A percentile compares a stretch with the other conserved stretches of the same genome.
Conservation (phyloP, 495 filamentous ascomycete genomes). For the Talaromyces wortmannii region DNA sequence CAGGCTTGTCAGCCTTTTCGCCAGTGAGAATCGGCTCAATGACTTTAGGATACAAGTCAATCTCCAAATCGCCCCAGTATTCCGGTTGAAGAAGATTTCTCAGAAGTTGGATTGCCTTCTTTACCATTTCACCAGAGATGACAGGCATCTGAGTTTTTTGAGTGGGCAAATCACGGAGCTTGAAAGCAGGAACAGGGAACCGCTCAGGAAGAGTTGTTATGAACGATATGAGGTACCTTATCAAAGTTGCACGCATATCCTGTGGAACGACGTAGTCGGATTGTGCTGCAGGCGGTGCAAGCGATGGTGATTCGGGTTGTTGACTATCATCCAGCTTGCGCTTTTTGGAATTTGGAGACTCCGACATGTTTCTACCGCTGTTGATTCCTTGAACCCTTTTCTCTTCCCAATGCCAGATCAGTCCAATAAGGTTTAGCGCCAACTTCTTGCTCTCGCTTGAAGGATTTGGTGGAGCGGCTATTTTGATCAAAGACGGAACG, state of each 20-base stretch:
- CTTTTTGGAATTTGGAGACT: slow-evolving; percentile 70
- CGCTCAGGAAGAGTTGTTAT: slow-evolving; percentile 84
- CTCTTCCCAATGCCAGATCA: slow-evolving; percentile 93
- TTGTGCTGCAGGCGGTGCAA: slow-evolving; percentile 40
- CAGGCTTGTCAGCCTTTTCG: slow-evolving; percentile 56
- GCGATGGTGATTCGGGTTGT: slow-evolving; percentile 29
- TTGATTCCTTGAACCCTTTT: slow-evolving; percentile 56
- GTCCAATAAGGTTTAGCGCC: slow-evolving; percentile 77
- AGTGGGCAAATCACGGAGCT: slow-evolving; percentile 47
- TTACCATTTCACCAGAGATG: slow-evolving; percentile 66
- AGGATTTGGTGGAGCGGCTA: slow-evolving; percentile 74
- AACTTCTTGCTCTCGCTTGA: slow-evolving; percentile 92
- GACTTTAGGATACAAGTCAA: slow-evolving; percentile 84
- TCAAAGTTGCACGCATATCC: slow-evolving; percentile 62
- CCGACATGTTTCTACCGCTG: slow-evolving; percentile 41
- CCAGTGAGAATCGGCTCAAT: slow-evolving; percentile 75
- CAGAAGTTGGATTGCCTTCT: slow-evolving; percentile 77
- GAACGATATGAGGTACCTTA: slow-evolving; percentile 91
- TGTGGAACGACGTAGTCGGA: slow-evolving; percentile 63
- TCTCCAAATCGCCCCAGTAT: slow-evolving; percentile 87
- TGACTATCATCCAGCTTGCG: slow-evolving; percentile 59
- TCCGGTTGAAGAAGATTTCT: slow-evolving; percentile 78
- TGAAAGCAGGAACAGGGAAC: slow-evolving; percentile 65
- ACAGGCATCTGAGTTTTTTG: slow-evolving; percentile 39
- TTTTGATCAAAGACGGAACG: slow-evolving; percentile 81